phyloP scores from a whole-genome alignment of 202 grass and related monocot genomes.

The Zizania palustris region DNA sequence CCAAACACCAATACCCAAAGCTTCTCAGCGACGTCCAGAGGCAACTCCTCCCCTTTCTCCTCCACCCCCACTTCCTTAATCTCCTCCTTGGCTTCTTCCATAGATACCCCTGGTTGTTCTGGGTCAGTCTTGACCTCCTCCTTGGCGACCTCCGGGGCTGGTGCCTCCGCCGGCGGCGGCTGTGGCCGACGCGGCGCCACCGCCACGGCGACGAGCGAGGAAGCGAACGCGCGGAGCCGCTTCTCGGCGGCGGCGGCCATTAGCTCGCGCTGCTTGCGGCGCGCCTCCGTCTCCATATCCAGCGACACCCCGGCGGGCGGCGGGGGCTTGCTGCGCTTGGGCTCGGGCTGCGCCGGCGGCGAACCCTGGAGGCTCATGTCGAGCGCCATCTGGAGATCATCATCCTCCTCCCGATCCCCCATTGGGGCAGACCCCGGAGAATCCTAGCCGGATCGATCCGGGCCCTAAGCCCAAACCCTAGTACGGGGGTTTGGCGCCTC shows the following conservation, averaged over 20 bases:
- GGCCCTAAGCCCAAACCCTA: constrained; percentile 50
- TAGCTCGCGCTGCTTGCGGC: constrained; percentile 78
- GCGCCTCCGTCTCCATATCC: constrained; percentile 63
- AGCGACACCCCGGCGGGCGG: constrained; percentile 52
- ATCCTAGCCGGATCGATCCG: constrained; percentile 32
- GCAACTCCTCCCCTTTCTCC: constrained; percentile 23
- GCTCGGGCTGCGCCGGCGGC: constrained; percentile 67
- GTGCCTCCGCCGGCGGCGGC: neutral
- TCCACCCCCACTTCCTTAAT: too few species aligned
- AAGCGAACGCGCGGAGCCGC: constrained; percentile 45
- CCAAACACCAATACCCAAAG: constrained; percentile 85
- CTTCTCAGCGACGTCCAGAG: constrained; percentile 56
- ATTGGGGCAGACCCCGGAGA: constrained; percentile 35
- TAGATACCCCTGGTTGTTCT: too few species aligned
- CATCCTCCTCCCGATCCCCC: constrained; percentile 85
- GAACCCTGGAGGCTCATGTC: constrained; percentile 90
- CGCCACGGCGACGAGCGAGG: constrained; percentile 13
- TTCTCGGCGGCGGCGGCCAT: constrained; percentile 82
- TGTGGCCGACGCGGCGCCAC: neutral
- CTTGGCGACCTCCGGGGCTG: constrained; percentile 25
- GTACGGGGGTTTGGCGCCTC: constrained; percentile 34
- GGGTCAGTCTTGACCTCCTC: constrained; percentile 28
- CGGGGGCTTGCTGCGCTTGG: constrained; percentile 82
- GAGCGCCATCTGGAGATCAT: constrained; percentile 95
- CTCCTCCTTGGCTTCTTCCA: constrained; percentile 3